Evolutionary conservation across 1,284 basidiomycete species (phyloP), one percentile per base, ranked within the genome.

Genomic region (Ustilago shanxiensis): DNA sequence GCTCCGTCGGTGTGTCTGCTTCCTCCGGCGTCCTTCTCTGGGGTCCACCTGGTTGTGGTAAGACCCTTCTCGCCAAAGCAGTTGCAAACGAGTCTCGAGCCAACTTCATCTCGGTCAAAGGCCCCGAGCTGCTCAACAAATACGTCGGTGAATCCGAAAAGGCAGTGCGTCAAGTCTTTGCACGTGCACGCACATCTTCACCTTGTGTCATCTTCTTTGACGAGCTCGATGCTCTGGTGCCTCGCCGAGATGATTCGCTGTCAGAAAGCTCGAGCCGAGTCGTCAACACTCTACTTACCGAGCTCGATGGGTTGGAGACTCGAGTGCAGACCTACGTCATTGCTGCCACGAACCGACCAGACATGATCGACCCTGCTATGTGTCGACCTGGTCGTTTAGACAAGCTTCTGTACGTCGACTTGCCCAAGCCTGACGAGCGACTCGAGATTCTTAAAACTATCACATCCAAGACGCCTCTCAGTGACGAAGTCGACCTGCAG

Each of bases 361-460:
- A 98, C 88, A 98, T 98, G 91, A 95, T 98, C 75, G 96, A 98
- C 85, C 96, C 96, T 0, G 96, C 96, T 4, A 98, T 98, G 95
- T 94, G 95, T 63, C 92, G 95, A 18, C 96, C 96, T 0, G 96
- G 96, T 0, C 91, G 96, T 28, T 90, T 99, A 14, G 96, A 99
- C 88, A 98, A 98, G 87, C 89, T 98, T 8, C 90, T 99, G 29
- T 99, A 98, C 84, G 95, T 99, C 79, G 96, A 98, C 86, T 88
- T 98, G 1, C 96, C 96, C 1, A 88, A 89, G 0, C 78, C 91
- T 0, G 85, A 88, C 14, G 96, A 98, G 87, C 90, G 96, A 13
- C 90, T 90, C 7, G 95, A 98, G 86, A 96, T 99, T 72, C 74
- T 85, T 20, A 72, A 60, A 29, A 82, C 84, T 3, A 72, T 88